Evolutionary conservation across 1,139 yeast genomes (phyloP), one percentile per base, ranked within the genome.

Genomic region (Chernovozyma sophiae-reginae): DNA sequence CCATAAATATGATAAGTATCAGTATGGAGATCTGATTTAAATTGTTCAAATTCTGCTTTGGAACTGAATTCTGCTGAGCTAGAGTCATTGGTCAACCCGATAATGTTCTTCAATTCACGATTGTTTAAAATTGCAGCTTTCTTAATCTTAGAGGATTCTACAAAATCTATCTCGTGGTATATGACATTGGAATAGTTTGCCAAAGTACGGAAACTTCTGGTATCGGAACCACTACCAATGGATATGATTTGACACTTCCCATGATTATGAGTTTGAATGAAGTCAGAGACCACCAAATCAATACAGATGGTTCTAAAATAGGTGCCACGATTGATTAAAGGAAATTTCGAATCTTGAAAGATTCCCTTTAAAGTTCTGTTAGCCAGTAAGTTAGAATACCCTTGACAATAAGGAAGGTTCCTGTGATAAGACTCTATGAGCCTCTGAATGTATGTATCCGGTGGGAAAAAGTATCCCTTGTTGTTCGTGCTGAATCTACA

Each of bases 171-270:
- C 55, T 92, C 98, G 37, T 81, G 69, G 52, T 79, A 83, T 3
- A 58, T 55, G 28, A 81, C 46, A 2, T 41, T 35, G 16, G 51
- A 38, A 30, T 47, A 36, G n/a, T 50, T 6, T 6, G 23, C 32
- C 32, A 85, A 55, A 3, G 79, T 40, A 4, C 65, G 56, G 51
- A 86, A 86, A 5, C 77, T 72, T 41, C 97, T 60, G 1, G 97
- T 81, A 57, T 92, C 98, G n/a, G 95, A 85, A 1, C 98, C 98
- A n/a, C 97, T 86, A 0, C 98, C 98, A 17, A 92, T 59, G 4
- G 94, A 87, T 0, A 92, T 60, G 10, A 92, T 74, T 53, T 89
- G 96, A 33, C 77, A 62, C 2, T 42, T 43, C 1, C 33, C 45
- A 2, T 42, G 36, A 7, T 20, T 20, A 37, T 58, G 56, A 20